Evolutionary conservation across 176 grass and related monocot species (phyloP), one percentile per base, ranked within the genome.

Genomic region (Cenchrus fungigraminus): DNA sequence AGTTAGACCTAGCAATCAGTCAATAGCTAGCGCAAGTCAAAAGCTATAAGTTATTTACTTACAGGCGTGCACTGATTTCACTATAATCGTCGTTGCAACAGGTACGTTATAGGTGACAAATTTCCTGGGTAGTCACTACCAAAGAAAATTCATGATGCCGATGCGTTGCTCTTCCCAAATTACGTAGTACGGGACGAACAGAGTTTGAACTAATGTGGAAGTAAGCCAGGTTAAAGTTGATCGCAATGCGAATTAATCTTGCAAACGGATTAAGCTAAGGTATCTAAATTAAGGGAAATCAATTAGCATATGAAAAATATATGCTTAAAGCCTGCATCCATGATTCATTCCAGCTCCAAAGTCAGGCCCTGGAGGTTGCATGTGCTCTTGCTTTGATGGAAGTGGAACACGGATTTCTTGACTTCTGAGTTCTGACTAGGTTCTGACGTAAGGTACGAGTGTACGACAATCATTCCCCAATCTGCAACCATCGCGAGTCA

Each of bases 351-450:
- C 25, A 72, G 4, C 12, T 22, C 20, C 45, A 64, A 25, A 25
- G 44, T 72, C 69, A 50, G n/a, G 45, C 6, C 45, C 25, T 51
- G 31, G 2, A 22, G 25, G 25, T 25, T 25, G 1, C 69, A 72
- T 72, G 69, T 72, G 69, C 9, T 50, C 9, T 50, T 72, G 44
- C 69, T 72, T 72, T n/a, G 69, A 50, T 72, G 69, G 69, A 72
- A 50, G 28, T 13, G 10, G 61, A 31, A 31, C 25, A 65, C 28
- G 28, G 62, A 65, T 65, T 29, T 32, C 62, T 62, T 25, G n/a
- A 25, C 25, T 25, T 25, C 25, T 25, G 34, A 62, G 20, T 25
- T 4, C 59, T 62, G 59, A 28, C 62, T 65, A 32, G 11, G 29
- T 65, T 65, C 29, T 65, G 62, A 65, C 25, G 28, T 22, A 29